Evolutionary conservation across 352 stramenopile species (phyloP).

Genomic region (Pythium dissimile): DNA sequence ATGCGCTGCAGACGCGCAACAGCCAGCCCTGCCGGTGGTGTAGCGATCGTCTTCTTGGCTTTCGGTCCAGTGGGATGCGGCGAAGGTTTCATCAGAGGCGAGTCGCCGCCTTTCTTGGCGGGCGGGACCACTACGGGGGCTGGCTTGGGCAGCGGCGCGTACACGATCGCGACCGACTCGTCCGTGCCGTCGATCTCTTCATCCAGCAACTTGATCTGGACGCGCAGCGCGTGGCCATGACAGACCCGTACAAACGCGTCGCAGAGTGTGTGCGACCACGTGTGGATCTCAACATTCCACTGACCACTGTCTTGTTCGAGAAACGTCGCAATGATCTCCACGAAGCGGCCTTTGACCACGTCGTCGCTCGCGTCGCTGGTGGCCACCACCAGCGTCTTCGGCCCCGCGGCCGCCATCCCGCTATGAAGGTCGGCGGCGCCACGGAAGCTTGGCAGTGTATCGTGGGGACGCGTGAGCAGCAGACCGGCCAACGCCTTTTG

Average conservation of each 20-base stretch:
- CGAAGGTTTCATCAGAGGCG: neutral
- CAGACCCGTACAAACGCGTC: neutral
- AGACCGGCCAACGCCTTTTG: neutral
- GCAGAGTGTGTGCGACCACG: neutral
- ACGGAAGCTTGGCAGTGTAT: no score
- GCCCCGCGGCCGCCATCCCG: neutral
- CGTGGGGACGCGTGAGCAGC: neutral
- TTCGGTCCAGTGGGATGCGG: neutral
- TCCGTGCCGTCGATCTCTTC: neutral
- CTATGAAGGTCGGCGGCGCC: no score
- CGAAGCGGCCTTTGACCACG: slow-evolving; percentile 1
- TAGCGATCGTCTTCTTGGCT: neutral
- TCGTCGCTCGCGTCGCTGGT: neutral
- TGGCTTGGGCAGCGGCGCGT: neutral
- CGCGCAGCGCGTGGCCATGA: neutral
- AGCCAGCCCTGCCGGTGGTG: neutral
- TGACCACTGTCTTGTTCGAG: neutral
- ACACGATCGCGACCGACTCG: neutral
- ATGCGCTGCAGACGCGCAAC: neutral
- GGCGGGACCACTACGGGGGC: neutral
- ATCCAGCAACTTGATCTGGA: neutral
- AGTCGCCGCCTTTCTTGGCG: neutral
- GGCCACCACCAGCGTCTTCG: neutral
- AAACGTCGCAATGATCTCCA: neutral
- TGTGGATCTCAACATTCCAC: slow-evolving; percentile 5